Percentiles rank a stretch among this genome's conserved stretches.
These are phyloP conservation scores for Tolypocladium tropicale DNA, from an alignment of 2,329 filamentous ascomycete genomes.

Conservation along the genomic window DNA sequence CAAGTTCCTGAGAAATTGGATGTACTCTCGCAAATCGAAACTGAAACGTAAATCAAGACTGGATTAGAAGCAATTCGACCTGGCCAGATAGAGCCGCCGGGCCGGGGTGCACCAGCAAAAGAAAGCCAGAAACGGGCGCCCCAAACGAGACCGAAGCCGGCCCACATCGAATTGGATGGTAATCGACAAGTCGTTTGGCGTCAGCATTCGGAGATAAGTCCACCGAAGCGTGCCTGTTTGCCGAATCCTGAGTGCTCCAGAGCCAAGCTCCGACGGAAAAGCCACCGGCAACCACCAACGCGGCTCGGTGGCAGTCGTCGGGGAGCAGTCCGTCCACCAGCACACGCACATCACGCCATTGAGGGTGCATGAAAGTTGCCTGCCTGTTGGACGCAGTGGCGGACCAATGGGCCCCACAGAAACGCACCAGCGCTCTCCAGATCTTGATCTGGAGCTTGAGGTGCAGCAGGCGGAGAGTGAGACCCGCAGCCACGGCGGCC, in stretches of 20 bases:
- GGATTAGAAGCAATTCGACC: neutral
- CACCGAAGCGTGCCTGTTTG: neutral
- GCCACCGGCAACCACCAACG: neutral
- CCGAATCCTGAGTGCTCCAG: neutral
- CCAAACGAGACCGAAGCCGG: neutral
- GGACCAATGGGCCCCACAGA: neutral
- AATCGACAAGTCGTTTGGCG: neutral
- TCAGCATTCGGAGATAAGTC: neutral
- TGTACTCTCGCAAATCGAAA: neutral
- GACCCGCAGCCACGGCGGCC: neutral
- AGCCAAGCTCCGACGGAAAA: neutral
- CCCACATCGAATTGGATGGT: neutral
- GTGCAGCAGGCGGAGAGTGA: neutral
- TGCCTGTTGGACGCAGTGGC: neutral
- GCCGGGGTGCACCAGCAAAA: neutral
- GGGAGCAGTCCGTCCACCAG: neutral
- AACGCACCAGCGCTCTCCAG: neutral
- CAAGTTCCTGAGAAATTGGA: neutral
- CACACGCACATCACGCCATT: slow-evolving; percentile 10
- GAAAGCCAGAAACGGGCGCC: neutral
- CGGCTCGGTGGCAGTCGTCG: neutral
- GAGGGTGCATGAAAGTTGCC: slow-evolving; percentile 16
- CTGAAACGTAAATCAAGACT: neutral
- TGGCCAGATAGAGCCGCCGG: neutral
- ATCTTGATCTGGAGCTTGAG: neutral